These are phyloP conservation scores for Wickerhamomyces mucosus DNA, from an alignment of 805 yeast species.

Conservation along the genomic window DNA sequence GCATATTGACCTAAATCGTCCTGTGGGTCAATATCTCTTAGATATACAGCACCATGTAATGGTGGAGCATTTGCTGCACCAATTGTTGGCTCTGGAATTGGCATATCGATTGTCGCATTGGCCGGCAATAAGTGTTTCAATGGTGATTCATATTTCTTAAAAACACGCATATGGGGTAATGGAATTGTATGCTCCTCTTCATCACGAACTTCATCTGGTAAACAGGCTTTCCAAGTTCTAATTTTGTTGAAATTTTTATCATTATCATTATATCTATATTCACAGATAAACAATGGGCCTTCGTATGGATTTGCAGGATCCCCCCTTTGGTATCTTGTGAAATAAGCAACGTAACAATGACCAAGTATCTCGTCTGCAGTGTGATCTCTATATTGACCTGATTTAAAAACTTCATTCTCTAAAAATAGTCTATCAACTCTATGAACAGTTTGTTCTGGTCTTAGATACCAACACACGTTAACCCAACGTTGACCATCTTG, in stretches of 20 bases:
- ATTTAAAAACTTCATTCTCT: constrained; percentile 91
- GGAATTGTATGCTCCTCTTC: constrained; percentile 72
- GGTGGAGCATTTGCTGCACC: constrained; percentile 90
- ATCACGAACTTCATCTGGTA: constrained; percentile 92
- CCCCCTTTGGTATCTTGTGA: constrained; percentile 91
- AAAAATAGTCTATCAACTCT: constrained; percentile 81
- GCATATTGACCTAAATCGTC: constrained; percentile 79
- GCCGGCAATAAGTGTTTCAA: constrained; percentile 67
- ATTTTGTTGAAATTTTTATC: constrained; percentile 89
- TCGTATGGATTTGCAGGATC: constrained; percentile 77
- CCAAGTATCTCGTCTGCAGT: constrained; percentile 81
- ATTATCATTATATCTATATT: constrained; percentile 84
- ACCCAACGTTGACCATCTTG: constrained; percentile 76
- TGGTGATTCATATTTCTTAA: constrained; percentile 78
- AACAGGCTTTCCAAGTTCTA: constrained; percentile 97
- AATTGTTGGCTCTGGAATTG: constrained; percentile 72
- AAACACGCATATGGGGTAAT: constrained; percentile 54
- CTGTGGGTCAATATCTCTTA: constrained; percentile 61
- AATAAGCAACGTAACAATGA: constrained; percentile 89
- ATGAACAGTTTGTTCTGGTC: constrained; percentile 98
- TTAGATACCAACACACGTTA: constrained; percentile 95
- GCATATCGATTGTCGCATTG: constrained; percentile 62
- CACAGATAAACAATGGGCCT: constrained; percentile 87
- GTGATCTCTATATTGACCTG: constrained; percentile 96
- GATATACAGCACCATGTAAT: constrained; percentile 82